Conservation (phyloP, 495 filamentous ascomycete genomes). For the Tuber aestivum region DNA sequence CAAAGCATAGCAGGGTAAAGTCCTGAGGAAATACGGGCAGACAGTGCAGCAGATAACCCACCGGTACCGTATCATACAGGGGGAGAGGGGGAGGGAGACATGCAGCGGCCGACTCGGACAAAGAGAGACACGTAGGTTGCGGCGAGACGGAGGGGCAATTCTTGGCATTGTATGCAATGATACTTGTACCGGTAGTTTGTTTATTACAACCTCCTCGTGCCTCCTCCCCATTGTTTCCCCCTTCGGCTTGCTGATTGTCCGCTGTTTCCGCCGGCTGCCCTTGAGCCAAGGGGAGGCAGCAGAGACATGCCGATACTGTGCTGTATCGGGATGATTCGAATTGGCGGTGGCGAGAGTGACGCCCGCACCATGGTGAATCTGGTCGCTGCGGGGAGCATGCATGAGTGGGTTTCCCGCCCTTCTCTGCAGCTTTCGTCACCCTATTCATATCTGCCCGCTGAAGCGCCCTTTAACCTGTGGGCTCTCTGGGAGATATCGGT, state of each 20-base stretch:
- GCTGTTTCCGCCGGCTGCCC: not conserved
- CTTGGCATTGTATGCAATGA: not conserved
- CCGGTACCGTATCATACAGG: no score
- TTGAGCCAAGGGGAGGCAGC: not conserved
- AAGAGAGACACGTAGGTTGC: not conserved
- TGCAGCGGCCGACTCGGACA: not conserved
- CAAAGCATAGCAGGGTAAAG: no score
- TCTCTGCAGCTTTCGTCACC: not conserved
- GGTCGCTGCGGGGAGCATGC: not conserved
- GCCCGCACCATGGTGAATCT: not conserved
- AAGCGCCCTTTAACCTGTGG: not conserved
- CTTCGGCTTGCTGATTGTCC: not conserved
- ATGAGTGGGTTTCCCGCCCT: not conserved
- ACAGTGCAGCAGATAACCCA: not conserved
- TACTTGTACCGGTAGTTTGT: no score
- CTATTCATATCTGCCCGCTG: not conserved
- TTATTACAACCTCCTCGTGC: not conserved
- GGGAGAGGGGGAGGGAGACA: not conserved
- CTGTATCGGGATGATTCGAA: not conserved
- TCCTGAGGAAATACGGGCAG: not conserved
- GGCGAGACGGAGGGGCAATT: not conserved
- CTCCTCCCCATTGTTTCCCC: not conserved
- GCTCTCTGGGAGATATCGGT: not conserved
- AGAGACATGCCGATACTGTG: not conserved
- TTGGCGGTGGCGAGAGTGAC: not conserved